Evolutionary conservation across 805 yeast genomes (phyloP).

Genomic region (Metschnikowia sp.): DNA sequence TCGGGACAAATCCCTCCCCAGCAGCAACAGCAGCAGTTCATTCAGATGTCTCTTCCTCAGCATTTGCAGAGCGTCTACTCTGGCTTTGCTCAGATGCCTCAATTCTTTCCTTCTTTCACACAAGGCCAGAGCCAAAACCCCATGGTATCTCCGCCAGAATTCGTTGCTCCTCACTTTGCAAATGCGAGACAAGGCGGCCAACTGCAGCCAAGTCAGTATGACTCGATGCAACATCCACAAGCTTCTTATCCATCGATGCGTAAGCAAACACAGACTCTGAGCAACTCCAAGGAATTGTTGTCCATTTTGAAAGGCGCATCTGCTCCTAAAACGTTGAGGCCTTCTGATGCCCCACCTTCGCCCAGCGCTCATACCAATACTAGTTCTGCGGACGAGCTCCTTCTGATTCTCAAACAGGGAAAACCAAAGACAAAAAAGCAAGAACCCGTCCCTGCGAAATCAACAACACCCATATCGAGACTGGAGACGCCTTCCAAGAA

Average conservation of each 20-base stretch:
- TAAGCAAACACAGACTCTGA: slow-evolving; percentile 15
- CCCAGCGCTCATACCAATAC: not conserved
- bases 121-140: slow-evolving; percentile 9
- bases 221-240: not conserved
- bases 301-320: slow-evolving; percentile 34
- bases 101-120: slow-evolving; percentile 10
- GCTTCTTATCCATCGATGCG: not conserved
- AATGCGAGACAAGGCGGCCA: slow-evolving; percentile 1
- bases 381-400: slow-evolving; percentile 10
- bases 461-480: not conserved
- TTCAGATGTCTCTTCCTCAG: slow-evolving; percentile 31
- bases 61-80: slow-evolving; percentile 27
- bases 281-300: slow-evolving; percentile 41
- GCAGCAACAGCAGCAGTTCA: slow-evolving; percentile 14
- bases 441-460: not conserved
- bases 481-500: slow-evolving; percentile 14
- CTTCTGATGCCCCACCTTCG: not conserved
- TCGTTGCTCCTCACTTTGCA: slow-evolving; percentile 10
- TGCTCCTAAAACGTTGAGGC: not conserved
- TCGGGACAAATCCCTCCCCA: slow-evolving; percentile 3
- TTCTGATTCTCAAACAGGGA: slow-evolving; percentile 8
- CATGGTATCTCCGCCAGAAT: slow-evolving; percentile 15
- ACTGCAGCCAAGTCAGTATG: slow-evolving; percentile 6
- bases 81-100: slow-evolving; percentile 16
- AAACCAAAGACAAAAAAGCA: not conserved